These are phyloP conservation scores for Penicillium chermesinum DNA, from an alignment of 495 filamentous ascomycete species.

Conservation along the genomic window DNA sequence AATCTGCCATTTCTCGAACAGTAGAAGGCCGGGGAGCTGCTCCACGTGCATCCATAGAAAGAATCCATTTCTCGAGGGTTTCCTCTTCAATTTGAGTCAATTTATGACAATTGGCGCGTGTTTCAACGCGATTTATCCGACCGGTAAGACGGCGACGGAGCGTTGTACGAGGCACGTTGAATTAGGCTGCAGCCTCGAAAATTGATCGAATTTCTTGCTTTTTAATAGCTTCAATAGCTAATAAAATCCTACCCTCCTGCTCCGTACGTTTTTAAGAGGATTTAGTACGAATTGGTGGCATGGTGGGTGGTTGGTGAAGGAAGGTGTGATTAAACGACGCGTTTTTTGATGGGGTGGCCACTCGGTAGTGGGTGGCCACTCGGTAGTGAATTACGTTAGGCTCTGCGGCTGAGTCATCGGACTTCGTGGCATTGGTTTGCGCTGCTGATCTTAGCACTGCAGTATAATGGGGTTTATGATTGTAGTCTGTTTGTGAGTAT, in stretches of 20 bases:
- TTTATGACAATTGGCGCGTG: constrained; percentile 10
- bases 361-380: too few species aligned
- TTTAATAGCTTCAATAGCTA: constrained; percentile 12
- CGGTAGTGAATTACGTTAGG: too few species aligned
- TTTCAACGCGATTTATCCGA: not conserved
- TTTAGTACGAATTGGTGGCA: constrained; percentile 7
- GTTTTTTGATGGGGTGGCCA: too few species aligned
- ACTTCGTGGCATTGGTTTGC: too few species aligned
- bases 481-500: too few species aligned
- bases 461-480: too few species aligned
- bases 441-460: too few species aligned
- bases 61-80: not conserved
- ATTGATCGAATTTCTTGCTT: constrained; percentile 12
- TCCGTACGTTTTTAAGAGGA: constrained; percentile 1
- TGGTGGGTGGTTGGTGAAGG: constrained; percentile 8
- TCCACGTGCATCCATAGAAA: not conserved
- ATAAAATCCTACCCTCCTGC: constrained; percentile 12
- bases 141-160: constrained; percentile 15
- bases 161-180: constrained; percentile 21
- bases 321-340: too few species aligned
- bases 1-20: constrained; percentile 1
- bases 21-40: not conserved
- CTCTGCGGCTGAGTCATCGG: too few species aligned
- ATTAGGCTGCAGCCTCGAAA: constrained; percentile 14
- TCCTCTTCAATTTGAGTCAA: constrained; percentile 4